Conservation (phyloP, 2,329 filamentous ascomycete genomes). For the Ascochyta fabae region DNA sequence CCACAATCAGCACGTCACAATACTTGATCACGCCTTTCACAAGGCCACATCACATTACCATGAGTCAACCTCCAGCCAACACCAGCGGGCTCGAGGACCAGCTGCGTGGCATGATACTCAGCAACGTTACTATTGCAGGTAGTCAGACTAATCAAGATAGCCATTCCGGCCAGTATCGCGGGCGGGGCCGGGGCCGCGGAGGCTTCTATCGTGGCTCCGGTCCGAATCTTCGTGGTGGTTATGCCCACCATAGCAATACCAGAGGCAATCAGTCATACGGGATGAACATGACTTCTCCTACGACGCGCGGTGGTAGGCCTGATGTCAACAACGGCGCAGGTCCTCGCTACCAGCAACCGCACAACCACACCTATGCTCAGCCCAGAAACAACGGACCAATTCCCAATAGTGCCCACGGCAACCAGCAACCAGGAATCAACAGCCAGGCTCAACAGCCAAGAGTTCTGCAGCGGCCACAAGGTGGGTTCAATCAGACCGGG, state of each 20-base stretch:
- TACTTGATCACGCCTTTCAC: background rate
- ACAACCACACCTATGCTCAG: constrained; percentile 5
- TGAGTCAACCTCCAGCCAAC: constrained; percentile 23
- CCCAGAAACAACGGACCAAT: constrained; percentile 5
- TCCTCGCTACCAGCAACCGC: constrained; percentile 17
- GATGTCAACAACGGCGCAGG: constrained; percentile 9
- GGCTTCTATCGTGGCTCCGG: constrained; percentile 20
- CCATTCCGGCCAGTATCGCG: constrained; percentile 28
- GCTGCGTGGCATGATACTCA: constrained; percentile 66
- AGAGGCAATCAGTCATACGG: constrained; percentile 14
- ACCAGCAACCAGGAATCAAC: constrained; percentile 1
- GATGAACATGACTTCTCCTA: constrained; percentile 2
- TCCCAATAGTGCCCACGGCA: constrained; percentile 3
- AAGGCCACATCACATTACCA: constrained; percentile 17
- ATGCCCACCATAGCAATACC: constrained; percentile 15
- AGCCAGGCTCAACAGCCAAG: constrained; percentile 20
- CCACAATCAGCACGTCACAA: background rate
- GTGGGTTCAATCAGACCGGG: constrained; percentile 11
- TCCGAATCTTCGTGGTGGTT: constrained; percentile 11
- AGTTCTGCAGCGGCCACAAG: constrained; percentile 32
- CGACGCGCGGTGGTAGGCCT: constrained; percentile 19
- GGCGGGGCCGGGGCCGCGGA: constrained; percentile 31
- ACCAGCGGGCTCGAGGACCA: constrained; percentile 57
- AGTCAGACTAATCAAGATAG: constrained; percentile 24
- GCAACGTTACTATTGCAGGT: constrained; percentile 52